Evolutionary conservation across 2,329 filamentous ascomycete genomes (phyloP).

Genomic region (Ampelomyces quisqualis): DNA sequence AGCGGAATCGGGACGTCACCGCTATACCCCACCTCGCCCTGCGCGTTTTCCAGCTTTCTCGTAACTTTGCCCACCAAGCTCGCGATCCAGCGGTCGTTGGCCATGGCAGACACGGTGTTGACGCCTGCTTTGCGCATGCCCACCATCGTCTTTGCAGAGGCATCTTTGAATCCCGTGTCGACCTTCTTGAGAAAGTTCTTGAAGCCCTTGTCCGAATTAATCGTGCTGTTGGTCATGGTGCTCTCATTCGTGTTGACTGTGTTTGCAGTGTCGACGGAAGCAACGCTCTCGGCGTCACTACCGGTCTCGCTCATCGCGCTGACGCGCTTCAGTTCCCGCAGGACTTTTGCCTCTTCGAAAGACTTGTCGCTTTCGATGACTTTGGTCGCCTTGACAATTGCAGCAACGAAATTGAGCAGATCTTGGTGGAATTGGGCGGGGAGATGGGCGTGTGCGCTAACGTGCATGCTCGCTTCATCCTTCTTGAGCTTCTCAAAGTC

Average conservation of each 20-base stretch:
- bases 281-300: conserved; percentile 24
- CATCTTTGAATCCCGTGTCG: conserved; percentile 34
- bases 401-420: conserved; percentile 56
- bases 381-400: conserved; percentile 59
- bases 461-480: conserved; percentile 52
- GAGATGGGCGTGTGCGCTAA: conserved; percentile 52
- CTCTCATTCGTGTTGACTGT: conserved; percentile 8
- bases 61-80: conserved; percentile 55
- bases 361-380: conserved; percentile 56
- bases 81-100: conserved; percentile 59
- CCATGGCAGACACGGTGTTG: conserved; percentile 45
- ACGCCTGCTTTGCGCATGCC: conserved; percentile 52
- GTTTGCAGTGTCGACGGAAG: conserved; percentile 18
- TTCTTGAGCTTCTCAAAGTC: conserved; percentile 46
- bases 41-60: conserved; percentile 51
- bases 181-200: conserved; percentile 28
- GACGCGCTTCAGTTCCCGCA: conserved; percentile 33
- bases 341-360: conserved; percentile 40
- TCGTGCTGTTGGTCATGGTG: conserved; percentile 4
- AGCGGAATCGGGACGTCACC: conserved; percentile 50
- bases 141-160: conserved; percentile 44
- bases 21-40: conserved; percentile 55
- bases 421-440: conserved; percentile 55
- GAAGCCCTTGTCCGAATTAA: conserved; percentile 23
- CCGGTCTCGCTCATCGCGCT: conserved; percentile 19